Percentiles rank a stretch among this genome's conserved stretches.
These are phyloP conservation scores for Peronospora destructor DNA, from an alignment of 352 stramenopile genomes.

Conservation along the genomic window DNA sequence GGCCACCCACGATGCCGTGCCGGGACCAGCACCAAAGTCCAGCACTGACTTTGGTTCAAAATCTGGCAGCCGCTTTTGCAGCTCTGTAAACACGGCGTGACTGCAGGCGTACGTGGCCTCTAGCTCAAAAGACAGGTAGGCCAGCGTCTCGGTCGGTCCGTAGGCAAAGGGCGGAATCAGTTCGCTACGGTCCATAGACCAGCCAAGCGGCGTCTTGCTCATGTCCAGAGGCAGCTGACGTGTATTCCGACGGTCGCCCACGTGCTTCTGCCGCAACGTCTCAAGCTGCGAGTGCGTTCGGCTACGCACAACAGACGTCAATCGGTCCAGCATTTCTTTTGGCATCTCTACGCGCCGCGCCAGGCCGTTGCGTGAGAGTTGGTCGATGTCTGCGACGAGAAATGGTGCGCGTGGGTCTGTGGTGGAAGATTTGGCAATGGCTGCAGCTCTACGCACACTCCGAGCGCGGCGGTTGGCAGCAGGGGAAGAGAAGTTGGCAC, in stretches of 20 bases:
- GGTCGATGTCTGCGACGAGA: slow-evolving; percentile 53
- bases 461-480: slow-evolving; percentile 40
- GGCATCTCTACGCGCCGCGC: slow-evolving; percentile 72
- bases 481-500: slow-evolving; percentile 20
- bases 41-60: slow-evolving; percentile 64
- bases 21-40: slow-evolving; percentile 72
- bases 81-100: slow-evolving; percentile 61
- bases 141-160: slow-evolving; percentile 61
- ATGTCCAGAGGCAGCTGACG: slow-evolving; percentile 63
- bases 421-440: neutral
- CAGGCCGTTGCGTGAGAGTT: slow-evolving; percentile 56
- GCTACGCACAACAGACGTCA: slow-evolving; percentile 52
- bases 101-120: slow-evolving; percentile 63
- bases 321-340: slow-evolving; percentile 43
- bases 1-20: slow-evolving; percentile 69
- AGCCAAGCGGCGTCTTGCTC: slow-evolving; percentile 71
- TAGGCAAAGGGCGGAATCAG: slow-evolving; percentile 66
- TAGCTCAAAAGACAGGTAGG: slow-evolving; percentile 70
- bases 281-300: slow-evolving; percentile 78
- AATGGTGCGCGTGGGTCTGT: slow-evolving; percentile 9
- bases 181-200: slow-evolving; percentile 60
- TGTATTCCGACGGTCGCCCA: slow-evolving; percentile 39
- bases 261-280: slow-evolving; percentile 50
- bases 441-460: slow-evolving; percentile 34
- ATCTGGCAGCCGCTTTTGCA: slow-evolving; percentile 42